Evolutionary conservation across 2,329 filamentous ascomycete genomes (phyloP).

Genomic region (Scolecobasidium constrictum): DNA sequence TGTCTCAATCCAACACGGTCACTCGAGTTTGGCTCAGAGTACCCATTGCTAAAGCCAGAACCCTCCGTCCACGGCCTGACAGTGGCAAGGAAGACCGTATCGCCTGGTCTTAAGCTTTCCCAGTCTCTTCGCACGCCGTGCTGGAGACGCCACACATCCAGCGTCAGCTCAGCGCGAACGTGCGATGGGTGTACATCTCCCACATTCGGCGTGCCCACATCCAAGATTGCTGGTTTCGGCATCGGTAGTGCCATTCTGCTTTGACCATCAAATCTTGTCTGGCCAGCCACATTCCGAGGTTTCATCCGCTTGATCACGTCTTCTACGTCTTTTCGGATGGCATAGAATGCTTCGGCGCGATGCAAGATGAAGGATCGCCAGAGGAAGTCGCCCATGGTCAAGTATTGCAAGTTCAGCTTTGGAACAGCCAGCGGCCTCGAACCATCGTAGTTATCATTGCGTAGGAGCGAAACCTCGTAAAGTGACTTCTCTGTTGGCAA

Average conservation of each 20-base stretch:
- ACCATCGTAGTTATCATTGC: constrained; percentile 80
- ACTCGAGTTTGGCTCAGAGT: constrained; percentile 23
- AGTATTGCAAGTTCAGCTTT: constrained; percentile 90
- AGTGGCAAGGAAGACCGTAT: constrained; percentile 78
- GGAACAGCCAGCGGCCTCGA: constrained; percentile 80
- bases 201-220: constrained; percentile 72
- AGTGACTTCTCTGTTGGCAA: constrained; percentile 76
- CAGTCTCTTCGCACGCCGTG: constrained; percentile 73
- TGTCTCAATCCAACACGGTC: constrained; percentile 57
- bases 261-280: constrained; percentile 63
- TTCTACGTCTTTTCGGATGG: constrained; percentile 84
- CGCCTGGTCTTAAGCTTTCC: constrained; percentile 77
- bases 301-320: constrained; percentile 67
- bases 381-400: constrained; percentile 91
- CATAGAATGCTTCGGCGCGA: constrained; percentile 84
- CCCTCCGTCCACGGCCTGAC: constrained; percentile 50
- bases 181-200: constrained; percentile 74
- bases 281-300: constrained; percentile 53
- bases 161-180: constrained; percentile 73
- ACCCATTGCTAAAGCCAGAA: background rate
- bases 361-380: constrained; percentile 89
- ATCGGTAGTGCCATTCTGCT: constrained; percentile 90
- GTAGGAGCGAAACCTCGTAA: constrained; percentile 67
- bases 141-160: constrained; percentile 73
- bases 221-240: constrained; percentile 72